These are phyloP conservation scores for Vaccinium darrowii DNA, from an alignment of 148 eudicot species.

Conservation along the genomic window DNA sequence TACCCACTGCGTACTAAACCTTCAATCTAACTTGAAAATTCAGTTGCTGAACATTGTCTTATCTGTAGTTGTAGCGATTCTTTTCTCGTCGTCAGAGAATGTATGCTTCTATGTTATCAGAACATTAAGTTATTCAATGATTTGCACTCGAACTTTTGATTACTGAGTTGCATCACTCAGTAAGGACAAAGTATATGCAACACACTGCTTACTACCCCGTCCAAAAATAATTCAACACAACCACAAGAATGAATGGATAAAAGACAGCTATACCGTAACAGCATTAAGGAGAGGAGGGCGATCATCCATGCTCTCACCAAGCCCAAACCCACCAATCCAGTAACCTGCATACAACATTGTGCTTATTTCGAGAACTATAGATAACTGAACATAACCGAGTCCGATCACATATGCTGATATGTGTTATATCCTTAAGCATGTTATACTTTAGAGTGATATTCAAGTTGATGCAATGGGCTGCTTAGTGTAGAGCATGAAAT, in stretches of 20 bases:
- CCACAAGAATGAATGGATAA: conserved; percentile 14
- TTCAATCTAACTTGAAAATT: neutral
- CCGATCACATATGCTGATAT: neutral
- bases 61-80: neutral
- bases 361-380: neutral
- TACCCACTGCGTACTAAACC: neutral
- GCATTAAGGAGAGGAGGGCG: conserved; percentile 58
- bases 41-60: neutral
- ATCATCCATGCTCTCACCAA: conserved; percentile 71
- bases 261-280: conserved; percentile 45
- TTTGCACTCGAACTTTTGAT: neutral
- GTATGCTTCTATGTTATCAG: neutral
- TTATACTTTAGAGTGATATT: neutral
- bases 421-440: neutral
- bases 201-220: neutral
- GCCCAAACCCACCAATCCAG: conserved; percentile 88
- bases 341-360: conserved; percentile 45
- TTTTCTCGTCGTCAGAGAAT: neutral
- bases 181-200: neutral
- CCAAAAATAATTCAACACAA: neutral
- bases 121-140: neutral
- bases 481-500: neutral
- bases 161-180: neutral
- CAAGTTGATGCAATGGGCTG: neutral
- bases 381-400: neutral